Evolutionary conservation across 257 asterid species (phyloP).

Genomic region (Osmanthus fragrans): DNA sequence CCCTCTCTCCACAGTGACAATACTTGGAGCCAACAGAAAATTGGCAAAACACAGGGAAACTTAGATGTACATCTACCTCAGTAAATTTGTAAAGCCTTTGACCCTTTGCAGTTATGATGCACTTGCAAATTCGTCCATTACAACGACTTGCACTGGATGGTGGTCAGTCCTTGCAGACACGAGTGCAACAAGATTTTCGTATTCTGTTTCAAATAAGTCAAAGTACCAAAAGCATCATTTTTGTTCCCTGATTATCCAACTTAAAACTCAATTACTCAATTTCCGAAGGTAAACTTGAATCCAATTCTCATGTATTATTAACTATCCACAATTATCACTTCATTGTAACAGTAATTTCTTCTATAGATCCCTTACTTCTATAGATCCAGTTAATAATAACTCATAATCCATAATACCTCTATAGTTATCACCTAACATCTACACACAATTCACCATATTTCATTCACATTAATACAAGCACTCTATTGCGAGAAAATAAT

Average conservation of each 20-base stretch:
- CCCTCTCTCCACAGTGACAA: not conserved
- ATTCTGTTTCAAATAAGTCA: not conserved
- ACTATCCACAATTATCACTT: not conserved
- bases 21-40: not conserved
- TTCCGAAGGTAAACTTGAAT: not conserved
- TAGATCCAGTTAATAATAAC: too few species aligned
- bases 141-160: not conserved
- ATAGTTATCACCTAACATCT: constrained; percentile 7
- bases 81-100: not conserved
- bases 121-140: not conserved
- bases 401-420: not conserved
- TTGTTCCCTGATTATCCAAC: not conserved
- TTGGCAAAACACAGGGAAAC: not conserved
- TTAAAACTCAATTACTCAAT: not conserved
- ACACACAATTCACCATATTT: not conserved
- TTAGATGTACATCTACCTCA: not conserved
- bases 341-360: not conserved
- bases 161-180: not conserved
- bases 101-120: not conserved
- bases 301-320: not conserved
- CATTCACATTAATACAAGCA: constrained; percentile 5
- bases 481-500: constrained; percentile 5
- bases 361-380: not conserved
- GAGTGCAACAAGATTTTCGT: not conserved
- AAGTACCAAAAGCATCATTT: not conserved